phyloP scores from a whole-genome alignment of 1,284 basidiomycete species.

The Athelia sp. region DNA sequence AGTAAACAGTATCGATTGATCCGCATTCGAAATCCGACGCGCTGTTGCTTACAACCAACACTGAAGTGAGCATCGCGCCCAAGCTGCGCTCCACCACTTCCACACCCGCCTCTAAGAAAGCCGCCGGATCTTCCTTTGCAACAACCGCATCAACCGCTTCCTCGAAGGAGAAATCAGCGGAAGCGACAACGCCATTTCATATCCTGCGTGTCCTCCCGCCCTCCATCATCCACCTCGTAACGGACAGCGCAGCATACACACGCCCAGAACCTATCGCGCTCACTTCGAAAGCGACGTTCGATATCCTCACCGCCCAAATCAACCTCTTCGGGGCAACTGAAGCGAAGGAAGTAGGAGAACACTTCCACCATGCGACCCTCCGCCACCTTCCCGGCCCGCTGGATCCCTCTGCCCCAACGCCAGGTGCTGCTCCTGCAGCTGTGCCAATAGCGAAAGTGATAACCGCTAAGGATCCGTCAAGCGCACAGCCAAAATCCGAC shows the following conservation, averaged over 20 bases:
- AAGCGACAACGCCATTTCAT: constrained; percentile 17
- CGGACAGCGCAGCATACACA: constrained; percentile 16
- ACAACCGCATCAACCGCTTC: constrained; percentile 11
- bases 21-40: constrained; percentile 47
- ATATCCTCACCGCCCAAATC: constrained; percentile 15
- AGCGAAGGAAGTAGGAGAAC: constrained; percentile 5
- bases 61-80: constrained; percentile 91
- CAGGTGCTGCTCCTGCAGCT: constrained; percentile 7
- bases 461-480: constrained; percentile 17
- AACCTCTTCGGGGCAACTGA: neutral
- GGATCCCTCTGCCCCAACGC: constrained; percentile 27
- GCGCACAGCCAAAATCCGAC: neutral
- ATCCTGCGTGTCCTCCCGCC: constrained; percentile 45
- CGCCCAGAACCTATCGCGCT: constrained; percentile 40
- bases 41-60: constrained; percentile 78
- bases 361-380: constrained; percentile 28
- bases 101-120: constrained; percentile 5
- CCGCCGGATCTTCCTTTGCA: neutral
- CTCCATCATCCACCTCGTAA: constrained; percentile 23
- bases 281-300: constrained; percentile 42
- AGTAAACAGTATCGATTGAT: constrained; percentile 48
- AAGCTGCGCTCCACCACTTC: constrained; percentile 34
- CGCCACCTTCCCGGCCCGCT: constrained; percentile 32
- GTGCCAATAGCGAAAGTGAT: constrained; percentile 17
- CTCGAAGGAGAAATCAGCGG: constrained; percentile 6